These are phyloP conservation scores for Melocanna baccifera DNA, from an alignment of 176 grass and related monocot species.

Conservation along the genomic window DNA sequence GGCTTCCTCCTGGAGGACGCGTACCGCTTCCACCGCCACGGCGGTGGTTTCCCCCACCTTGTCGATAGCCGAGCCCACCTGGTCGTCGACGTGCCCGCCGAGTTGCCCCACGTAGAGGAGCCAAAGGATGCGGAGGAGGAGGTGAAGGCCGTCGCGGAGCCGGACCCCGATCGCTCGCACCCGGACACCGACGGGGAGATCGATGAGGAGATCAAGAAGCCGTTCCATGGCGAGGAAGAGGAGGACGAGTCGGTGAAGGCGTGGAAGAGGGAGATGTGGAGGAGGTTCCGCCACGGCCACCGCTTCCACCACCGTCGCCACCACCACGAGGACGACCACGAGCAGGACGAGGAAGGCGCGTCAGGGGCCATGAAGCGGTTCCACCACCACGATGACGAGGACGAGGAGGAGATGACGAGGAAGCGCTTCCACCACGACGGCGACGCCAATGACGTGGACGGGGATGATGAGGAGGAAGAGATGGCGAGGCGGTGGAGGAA, in stretches of 20 bases:
- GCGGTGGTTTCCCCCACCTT: neutral
- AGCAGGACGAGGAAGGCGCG: neutral
- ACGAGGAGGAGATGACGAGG: neutral
- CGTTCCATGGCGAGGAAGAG: neutral
- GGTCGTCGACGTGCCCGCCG: neutral
- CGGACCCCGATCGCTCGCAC: conserved; percentile 19
- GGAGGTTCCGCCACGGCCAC: conserved; percentile 15
- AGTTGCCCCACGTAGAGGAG: neutral
- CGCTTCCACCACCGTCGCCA: neutral
- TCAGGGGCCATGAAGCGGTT: neutral
- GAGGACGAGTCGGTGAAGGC: neutral
- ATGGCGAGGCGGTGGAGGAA: conserved; percentile 22
- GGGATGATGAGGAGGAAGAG: conserved; percentile 17
- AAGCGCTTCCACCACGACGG: conserved; percentile 1
- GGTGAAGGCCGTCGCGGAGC: conserved; percentile 10
- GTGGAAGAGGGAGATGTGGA: conserved; percentile 31
- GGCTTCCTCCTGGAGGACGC: neutral
- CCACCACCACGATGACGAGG: neutral
- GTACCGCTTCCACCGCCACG: neutral
- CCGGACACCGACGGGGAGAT: neutral
- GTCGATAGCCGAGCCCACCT: neutral
- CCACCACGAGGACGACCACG: neutral
- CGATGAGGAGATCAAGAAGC: neutral
- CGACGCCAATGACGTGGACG: neutral
- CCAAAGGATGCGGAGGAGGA: neutral